Conservation (phyloP, 2,329 filamentous ascomycete species). For the Fusarium kyushuense region DNA sequence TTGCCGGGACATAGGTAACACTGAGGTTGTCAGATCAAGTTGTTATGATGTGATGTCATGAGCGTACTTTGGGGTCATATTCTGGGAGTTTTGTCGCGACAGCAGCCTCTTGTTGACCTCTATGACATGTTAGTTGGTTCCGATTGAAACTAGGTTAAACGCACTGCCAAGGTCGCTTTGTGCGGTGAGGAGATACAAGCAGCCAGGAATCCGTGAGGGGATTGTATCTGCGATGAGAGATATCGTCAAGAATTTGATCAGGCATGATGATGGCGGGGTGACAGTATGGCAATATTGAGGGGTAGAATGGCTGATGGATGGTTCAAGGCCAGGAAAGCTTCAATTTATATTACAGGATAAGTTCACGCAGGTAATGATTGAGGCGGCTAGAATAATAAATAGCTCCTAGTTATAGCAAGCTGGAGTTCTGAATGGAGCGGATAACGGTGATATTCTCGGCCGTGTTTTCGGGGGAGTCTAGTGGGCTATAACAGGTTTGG, state of each 20-base stretch:
- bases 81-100: slow-evolving; percentile 77
- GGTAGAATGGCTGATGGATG: neutral
- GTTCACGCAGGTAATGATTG: neutral
- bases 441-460: slow-evolving; percentile 43
- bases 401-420: slow-evolving; percentile 8
- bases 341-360: slow-evolving; percentile 17
- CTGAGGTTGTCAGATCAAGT: slow-evolving; percentile 55
- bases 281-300: slow-evolving; percentile 16
- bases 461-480: slow-evolving; percentile 42
- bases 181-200: slow-evolving; percentile 94
- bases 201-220: slow-evolving; percentile 91
- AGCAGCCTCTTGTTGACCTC: slow-evolving; percentile 81
- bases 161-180: slow-evolving; percentile 98
- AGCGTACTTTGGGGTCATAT: slow-evolving; percentile 78
- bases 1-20: slow-evolving; percentile 98
- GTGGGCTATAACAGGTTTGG: slow-evolving; percentile 29
- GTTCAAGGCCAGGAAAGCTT: neutral
- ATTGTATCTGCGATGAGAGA: slow-evolving; percentile 95
- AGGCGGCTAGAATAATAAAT: slow-evolving; percentile 24
- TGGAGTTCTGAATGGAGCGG: slow-evolving; percentile 40
- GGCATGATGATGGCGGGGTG: slow-evolving; percentile 65
- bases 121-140: slow-evolving; percentile 51
- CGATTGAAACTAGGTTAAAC: slow-evolving; percentile 50
- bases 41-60: slow-evolving; percentile 18
- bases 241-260: slow-evolving; percentile 87